A percentile compares a stretch with the other conserved stretches of the same genome.
Conservation (phyloP, 257 asterid species). For the Scutellaria barbata region DNA sequence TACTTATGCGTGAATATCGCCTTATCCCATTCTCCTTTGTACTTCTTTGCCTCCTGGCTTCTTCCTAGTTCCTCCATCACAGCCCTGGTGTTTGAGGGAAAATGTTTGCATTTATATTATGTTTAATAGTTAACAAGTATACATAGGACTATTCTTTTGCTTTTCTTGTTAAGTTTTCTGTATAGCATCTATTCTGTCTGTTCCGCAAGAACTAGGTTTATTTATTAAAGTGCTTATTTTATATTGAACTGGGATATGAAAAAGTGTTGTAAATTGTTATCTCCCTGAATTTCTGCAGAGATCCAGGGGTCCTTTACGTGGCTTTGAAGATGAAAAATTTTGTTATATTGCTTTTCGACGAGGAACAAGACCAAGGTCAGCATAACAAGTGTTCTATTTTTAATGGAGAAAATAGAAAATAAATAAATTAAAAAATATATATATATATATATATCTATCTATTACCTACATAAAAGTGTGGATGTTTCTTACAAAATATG, state of each 20-base stretch:
- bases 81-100: neutral
- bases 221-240: neutral
- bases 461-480: no score
- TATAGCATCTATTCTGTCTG: neutral
- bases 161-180: conserved; percentile 14
- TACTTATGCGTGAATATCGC: neutral
- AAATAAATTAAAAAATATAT: no score
- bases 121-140: neutral
- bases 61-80: neutral
- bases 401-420: neutral
- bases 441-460: no score
- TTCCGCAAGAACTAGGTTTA: neutral
- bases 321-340: conserved; percentile 93
- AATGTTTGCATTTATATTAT: neutral
- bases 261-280: conserved; percentile 15
- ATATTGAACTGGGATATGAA: conserved; percentile 2
- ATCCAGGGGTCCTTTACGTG: conserved; percentile 77
- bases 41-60: neutral
- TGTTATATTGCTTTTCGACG: conserved; percentile 81
- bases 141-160: neutral
- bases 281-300: conserved; percentile 48
- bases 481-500: no score
- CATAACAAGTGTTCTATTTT: conserved; percentile 20
- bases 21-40: neutral
- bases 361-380: conserved; percentile 88